These are phyloP conservation scores for Xylaria digitata DNA, from an alignment of 2,329 filamentous ascomycete species.

Conservation along the genomic window DNA sequence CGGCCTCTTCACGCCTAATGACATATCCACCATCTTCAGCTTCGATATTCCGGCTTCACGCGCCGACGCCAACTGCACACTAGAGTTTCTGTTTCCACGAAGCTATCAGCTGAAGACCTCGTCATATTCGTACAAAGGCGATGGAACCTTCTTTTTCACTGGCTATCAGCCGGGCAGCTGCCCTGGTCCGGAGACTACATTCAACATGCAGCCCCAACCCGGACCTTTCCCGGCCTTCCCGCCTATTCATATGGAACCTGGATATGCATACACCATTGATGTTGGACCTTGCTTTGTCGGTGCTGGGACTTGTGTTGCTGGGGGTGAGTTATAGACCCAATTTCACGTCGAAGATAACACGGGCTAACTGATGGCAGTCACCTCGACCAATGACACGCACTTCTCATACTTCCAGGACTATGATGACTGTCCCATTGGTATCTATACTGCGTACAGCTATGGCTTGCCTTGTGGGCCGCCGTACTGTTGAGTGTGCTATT, in stretches of 20 bases:
- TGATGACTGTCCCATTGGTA: constrained; percentile 47
- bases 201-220: constrained; percentile 46
- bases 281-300: constrained; percentile 48
- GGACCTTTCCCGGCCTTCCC: constrained; percentile 47
- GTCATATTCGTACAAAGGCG: constrained; percentile 51
- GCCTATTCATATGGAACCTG: constrained; percentile 51
- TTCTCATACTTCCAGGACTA: constrained; percentile 49
- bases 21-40: constrained; percentile 55
- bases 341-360: not conserved
- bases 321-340: constrained; percentile 40
- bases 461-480: constrained; percentile 44
- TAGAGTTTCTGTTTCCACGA: constrained; percentile 59
- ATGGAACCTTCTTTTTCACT: constrained; percentile 52
- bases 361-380: constrained; percentile 41
- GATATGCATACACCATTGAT: constrained; percentile 50
- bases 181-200: constrained; percentile 48
- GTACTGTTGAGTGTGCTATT: constrained; percentile 23
- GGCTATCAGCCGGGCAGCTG: constrained; percentile 49
- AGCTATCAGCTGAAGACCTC: constrained; percentile 51
- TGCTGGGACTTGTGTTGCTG: constrained; percentile 49
- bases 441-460: constrained; percentile 49
- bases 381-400: constrained; percentile 49
- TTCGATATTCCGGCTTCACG: constrained; percentile 57
- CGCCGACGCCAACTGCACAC: constrained; percentile 57
- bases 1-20: constrained; percentile 54